A percentile compares a stretch with the other conserved stretches of the same genome.
These are phyloP conservation scores for Penicillium digitatum DNA, from an alignment of 2,329 filamentous ascomycete genomes.

Conservation along the genomic window DNA sequence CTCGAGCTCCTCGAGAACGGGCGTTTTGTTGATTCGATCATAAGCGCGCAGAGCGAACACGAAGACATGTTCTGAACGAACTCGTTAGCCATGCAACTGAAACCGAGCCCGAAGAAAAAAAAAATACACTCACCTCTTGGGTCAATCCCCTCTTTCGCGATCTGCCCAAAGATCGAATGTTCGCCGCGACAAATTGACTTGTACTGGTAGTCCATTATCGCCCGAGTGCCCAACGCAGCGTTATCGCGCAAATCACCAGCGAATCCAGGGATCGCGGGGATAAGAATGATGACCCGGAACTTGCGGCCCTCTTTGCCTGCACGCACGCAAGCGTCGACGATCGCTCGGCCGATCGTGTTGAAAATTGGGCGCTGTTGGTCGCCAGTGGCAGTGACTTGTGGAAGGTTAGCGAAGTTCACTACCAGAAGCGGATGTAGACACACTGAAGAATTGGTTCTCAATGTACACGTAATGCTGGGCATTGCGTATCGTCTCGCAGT, in stretches of 20 bases:
- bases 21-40: conserved; percentile 83
- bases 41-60: conserved; percentile 92
- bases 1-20: conserved; percentile 68
- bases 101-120: no score
- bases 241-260: conserved; percentile 82
- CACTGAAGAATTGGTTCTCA: conserved; percentile 96
- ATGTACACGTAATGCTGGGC: conserved; percentile 95
- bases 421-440: conserved; percentile 16
- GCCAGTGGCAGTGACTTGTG: conserved; percentile 73
- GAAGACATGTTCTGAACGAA: conserved; percentile 68
- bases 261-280: conserved; percentile 90
- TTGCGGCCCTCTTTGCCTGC: conserved; percentile 80
- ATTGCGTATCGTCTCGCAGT: conserved; percentile 76
- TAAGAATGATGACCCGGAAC: conserved; percentile 84
- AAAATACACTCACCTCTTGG: conserved; percentile 53
- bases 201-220: conserved; percentile 99
- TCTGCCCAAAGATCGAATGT: conserved; percentile 80
- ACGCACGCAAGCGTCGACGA: conserved; percentile 82
- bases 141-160: conserved; percentile 69
- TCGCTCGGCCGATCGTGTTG: conserved; percentile 81
- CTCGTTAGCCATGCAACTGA: not conserved
- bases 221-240: conserved; percentile 78
- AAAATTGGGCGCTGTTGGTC: conserved; percentile 80
- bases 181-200: conserved; percentile 91
- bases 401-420: conserved; percentile 20